Evolutionary conservation across 495 filamentous ascomycete genomes (phyloP).

Genomic region (Aspergillus sclerotiicarbonarius): DNA sequence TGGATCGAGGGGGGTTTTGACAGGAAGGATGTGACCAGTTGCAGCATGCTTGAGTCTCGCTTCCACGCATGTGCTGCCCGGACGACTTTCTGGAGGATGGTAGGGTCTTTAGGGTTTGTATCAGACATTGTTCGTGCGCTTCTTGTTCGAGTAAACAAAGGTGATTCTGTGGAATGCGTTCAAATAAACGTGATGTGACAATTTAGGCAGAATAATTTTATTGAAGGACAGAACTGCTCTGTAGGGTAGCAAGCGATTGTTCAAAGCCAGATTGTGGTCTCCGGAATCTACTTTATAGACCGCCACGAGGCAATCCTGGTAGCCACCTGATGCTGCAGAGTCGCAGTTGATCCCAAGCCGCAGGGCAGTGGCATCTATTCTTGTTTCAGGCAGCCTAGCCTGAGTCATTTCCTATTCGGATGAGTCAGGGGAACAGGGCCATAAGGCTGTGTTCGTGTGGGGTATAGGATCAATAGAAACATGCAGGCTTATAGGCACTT

Average conservation of each 20-base stretch:
- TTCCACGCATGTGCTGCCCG: constrained; percentile 19
- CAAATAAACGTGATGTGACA: neutral
- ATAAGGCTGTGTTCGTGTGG: constrained; percentile 6
- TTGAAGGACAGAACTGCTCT: neutral
- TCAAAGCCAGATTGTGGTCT: neutral
- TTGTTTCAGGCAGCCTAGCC: constrained; percentile 6
- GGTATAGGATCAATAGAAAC: constrained; percentile 8
- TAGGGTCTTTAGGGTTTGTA: constrained; percentile 8
- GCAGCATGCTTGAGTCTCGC: constrained; percentile 30
- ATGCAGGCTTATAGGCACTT: neutral
- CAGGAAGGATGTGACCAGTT: constrained; percentile 29
- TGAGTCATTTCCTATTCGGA: constrained; percentile 20
- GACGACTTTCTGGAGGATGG: constrained; percentile 10
- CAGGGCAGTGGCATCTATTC: constrained; percentile 17
- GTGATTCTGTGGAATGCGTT: neutral
- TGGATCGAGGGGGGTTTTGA: constrained; percentile 26
- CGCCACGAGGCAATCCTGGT: neutral
- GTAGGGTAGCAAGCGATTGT: neutral
- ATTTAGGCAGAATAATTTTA: neutral
- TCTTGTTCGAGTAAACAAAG: neutral
- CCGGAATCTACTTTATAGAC: constrained; percentile 6
- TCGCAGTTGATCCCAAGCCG: constrained; percentile 15
- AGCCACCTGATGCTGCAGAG: constrained; percentile 18
- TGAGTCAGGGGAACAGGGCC: constrained; percentile 20
- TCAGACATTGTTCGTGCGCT: constrained; percentile 2